Evolutionary conservation across 2,329 filamentous ascomycete species (phyloP).

Genomic region (Dothideomycetidae sp.): DNA sequence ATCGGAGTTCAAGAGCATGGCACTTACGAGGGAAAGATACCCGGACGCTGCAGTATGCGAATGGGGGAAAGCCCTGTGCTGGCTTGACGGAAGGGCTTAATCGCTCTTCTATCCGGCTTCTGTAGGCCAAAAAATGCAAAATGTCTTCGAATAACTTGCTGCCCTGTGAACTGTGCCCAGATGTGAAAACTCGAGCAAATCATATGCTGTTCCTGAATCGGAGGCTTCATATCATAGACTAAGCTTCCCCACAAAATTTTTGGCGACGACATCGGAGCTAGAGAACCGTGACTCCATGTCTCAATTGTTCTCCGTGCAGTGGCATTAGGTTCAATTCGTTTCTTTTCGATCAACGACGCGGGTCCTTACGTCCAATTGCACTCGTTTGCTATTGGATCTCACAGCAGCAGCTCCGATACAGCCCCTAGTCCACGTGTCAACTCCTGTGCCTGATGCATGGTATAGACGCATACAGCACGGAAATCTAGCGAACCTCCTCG

Average conservation of each 20-base stretch:
- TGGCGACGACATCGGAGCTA: constrained; percentile 8
- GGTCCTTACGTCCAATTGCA: no score
- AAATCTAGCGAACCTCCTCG: background rate
- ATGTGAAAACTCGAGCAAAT: no score
- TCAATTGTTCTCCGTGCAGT: no score
- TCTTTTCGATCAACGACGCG: no score
- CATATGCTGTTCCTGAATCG: no score
- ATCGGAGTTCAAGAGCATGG: constrained; percentile 38
- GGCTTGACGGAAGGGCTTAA: constrained; percentile 75
- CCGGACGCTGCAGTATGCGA: constrained; percentile 37
- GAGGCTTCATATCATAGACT: background rate
- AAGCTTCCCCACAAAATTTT: constrained; percentile 9
- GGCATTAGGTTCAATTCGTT: no score
- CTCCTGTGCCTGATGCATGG: background rate
- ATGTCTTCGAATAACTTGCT: no score
- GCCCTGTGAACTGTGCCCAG: no score
- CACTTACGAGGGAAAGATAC: constrained; percentile 99
- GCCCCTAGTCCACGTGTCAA: constrained; percentile 1
- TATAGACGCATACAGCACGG: no score
- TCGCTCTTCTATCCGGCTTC: constrained; percentile 48
- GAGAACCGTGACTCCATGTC: constrained; percentile 7
- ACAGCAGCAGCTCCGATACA: no score
- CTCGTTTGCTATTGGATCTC: no score
- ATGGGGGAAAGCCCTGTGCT: constrained; percentile 98
- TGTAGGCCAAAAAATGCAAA: constrained; percentile 2